Percentiles rank a stretch among this genome's conserved stretches.
phyloP scores from a whole-genome alignment of 1,284 basidiomycete genomes.

The Cutaneotrichosporon dermatis region DNA sequence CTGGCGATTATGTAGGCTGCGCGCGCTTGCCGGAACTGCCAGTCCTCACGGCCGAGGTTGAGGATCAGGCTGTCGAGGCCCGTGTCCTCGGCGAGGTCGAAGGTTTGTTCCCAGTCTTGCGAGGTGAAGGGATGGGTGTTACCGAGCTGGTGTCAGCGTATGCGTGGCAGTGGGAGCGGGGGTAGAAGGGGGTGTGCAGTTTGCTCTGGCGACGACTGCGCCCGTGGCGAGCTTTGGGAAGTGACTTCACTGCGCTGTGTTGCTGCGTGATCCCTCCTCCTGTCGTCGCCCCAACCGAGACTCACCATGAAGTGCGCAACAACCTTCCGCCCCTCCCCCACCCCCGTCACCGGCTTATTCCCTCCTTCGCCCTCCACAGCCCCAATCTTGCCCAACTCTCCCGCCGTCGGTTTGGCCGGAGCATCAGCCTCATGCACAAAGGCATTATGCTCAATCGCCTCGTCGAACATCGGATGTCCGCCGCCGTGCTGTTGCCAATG shows the following conservation, averaged over 20 bases:
- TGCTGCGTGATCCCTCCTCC: too few species aligned
- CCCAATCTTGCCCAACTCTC: too few species aligned
- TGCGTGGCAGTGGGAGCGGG: too few species aligned
- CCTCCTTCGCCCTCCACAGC: not conserved
- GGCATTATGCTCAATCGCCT: not conserved
- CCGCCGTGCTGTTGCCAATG: slow-evolving; percentile 20
- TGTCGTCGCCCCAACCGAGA: too few species aligned
- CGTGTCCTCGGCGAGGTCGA: slow-evolving; percentile 38
- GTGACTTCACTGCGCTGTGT: too few species aligned
- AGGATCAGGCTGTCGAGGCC: slow-evolving; percentile 46
- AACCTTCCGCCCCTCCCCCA: slow-evolving; percentile 17
- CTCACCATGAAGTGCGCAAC: slow-evolving; percentile 50
- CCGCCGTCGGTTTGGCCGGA: not conserved
- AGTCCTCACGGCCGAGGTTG: slow-evolving; percentile 47
- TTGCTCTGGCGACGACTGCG: too few species aligned
- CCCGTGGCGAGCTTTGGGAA: too few species aligned
- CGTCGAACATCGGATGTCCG: slow-evolving; percentile 5
- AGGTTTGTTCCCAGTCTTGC: slow-evolving; percentile 39
- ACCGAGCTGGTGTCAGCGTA: slow-evolving; percentile 37
- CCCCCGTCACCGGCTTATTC: not conserved
- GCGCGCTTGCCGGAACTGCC: slow-evolving; percentile 45
- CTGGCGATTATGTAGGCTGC: slow-evolving; percentile 31
- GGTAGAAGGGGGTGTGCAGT: too few species aligned
- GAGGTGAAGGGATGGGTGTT: slow-evolving; percentile 47
- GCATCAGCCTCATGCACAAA: not conserved